Percentiles rank a stretch among this genome's conserved stretches.
phyloP scores from a whole-genome alignment of 1,284 basidiomycete genomes.

The Pterula multifida region DNA sequence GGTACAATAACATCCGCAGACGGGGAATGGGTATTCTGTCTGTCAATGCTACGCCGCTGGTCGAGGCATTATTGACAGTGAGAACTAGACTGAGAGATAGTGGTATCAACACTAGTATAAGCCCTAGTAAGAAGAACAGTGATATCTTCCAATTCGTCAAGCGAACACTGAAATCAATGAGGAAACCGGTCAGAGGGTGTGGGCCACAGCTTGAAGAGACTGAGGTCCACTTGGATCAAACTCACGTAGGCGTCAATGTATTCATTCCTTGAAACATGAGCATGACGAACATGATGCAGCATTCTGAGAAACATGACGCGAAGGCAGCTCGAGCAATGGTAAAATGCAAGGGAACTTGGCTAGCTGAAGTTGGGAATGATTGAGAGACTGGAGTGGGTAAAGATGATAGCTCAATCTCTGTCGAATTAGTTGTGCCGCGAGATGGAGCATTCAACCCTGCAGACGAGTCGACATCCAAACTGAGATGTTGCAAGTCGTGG shows the following conservation, averaged over 20 bases:
- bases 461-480: slow-evolving; percentile 14
- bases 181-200: neutral
- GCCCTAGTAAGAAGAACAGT: slow-evolving; percentile 38
- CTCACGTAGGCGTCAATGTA: slow-evolving; percentile 38
- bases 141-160: slow-evolving; percentile 54
- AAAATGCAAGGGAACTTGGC: slow-evolving; percentile 30
- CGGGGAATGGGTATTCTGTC: neutral
- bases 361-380: neutral
- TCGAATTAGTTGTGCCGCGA: slow-evolving; percentile 11
- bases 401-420: slow-evolving; percentile 25
- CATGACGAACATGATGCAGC: slow-evolving; percentile 52
- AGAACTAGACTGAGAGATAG: slow-evolving; percentile 47
- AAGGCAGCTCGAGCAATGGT: slow-evolving; percentile 43
- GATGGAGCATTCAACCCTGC: slow-evolving; percentile 11
- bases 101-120: slow-evolving; percentile 51
- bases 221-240: neutral
- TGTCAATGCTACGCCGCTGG: neutral
- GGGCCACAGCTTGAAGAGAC: neutral
- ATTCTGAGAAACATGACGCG: slow-evolving; percentile 56
- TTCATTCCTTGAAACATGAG: slow-evolving; percentile 53
- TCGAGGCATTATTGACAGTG: slow-evolving; percentile 20
- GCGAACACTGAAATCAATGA: slow-evolving; percentile 31
- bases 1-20: slow-evolving; percentile 28
- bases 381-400: slow-evolving; percentile 22
- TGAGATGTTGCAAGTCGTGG: slow-evolving; percentile 37